phyloP scores from a whole-genome alignment of 208 protist species.

The Wallacemonas rigidus region DNA sequence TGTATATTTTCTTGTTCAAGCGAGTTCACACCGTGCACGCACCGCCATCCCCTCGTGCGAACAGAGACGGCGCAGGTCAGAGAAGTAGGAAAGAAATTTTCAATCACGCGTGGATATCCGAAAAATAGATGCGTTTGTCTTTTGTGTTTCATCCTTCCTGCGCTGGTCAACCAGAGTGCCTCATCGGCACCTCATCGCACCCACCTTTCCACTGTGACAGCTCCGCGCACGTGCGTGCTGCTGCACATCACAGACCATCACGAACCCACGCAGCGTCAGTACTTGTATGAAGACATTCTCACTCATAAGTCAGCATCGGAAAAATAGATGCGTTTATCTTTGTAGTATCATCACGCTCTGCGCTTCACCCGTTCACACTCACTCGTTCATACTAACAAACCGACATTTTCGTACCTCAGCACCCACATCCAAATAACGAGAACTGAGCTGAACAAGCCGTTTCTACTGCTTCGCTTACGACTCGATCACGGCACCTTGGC shows the following conservation, averaged over 20 bases:
- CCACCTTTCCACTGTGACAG: too few species aligned
- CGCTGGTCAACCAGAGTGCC: background rate
- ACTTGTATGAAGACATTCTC: slow-evolving; percentile 19
- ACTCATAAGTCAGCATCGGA: slow-evolving; percentile 34
- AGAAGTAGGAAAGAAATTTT: slow-evolving; percentile 19
- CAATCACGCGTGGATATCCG: slow-evolving; percentile 25
- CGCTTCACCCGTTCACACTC: background rate
- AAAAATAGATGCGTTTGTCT: slow-evolving; percentile 54
- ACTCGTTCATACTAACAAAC: too few species aligned
- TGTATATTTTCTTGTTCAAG: too few species aligned
- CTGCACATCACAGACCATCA: background rate
- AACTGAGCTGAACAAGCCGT: too few species aligned
- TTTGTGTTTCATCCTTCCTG: slow-evolving; percentile 24
- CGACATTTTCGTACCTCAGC: too few species aligned
- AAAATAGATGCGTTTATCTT: slow-evolving; percentile 81
- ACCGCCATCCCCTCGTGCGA: too few species aligned
- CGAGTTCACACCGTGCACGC: too few species aligned
- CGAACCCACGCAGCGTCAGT: background rate
- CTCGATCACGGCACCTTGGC: too few species aligned
- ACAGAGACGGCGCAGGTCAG: slow-evolving; percentile 5
- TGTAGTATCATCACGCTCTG: slow-evolving; percentile 30
- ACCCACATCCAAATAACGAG: too few species aligned
- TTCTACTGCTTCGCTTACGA: too few species aligned
- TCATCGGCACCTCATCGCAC: too few species aligned
- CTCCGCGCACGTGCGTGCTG: too few species aligned